Base-by-base conservation (phyloP, 2,329 filamentous ascomycete species). In the Diaporthe velutina region DNA sequence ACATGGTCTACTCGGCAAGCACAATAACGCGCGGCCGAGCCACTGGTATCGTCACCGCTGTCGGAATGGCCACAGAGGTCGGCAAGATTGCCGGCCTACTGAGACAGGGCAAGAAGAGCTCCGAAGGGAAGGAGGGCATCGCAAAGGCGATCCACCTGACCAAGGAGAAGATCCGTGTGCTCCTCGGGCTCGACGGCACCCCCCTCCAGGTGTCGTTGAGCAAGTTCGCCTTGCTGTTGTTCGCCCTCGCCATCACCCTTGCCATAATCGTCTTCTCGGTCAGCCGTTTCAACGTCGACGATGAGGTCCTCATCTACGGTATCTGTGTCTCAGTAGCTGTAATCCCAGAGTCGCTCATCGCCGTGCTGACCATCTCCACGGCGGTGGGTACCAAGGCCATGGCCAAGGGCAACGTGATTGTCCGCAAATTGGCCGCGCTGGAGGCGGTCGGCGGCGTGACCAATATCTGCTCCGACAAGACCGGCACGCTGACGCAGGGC, bases 1-100 rank as follows among this genome's bases (percentile, higher is more conserved):
- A 95, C 81, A 89, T 94, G 82, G 90, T 90, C 54, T 95, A 93
- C 82, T 93, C 92, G 73, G 92, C 91, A 73, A 93, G 92, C 76
- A 93, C 91, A n/a, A 88, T 95, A 78, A 93, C 92, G 4, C 91
- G 92, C 75, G 93, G 93, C 67, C 90, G 93, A 74, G 93, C 90
- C 64, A 91, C 86, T 17, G 93, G 93, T 75, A 89, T 95, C 71
- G 92, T 94, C 64, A 88, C 92, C 68, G 88, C 90, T 40, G 93
- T 91, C n/a, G 93, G 90, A 57, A 94, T 90, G 88, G 80, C 84
- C 76, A 91, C 89, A 35, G 88, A 91, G 80, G 87, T 91, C 60
- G 89, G 89, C 76, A 86, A 86, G 75, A 90, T 91, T 75, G 89
- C 89, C n/a, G 85, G 80, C 75, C 83, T 88, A 76, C 85, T 93